phyloP scores from a whole-genome alignment of 2,329 filamentous ascomycete genomes.

The Curvularia lunata region DNA sequence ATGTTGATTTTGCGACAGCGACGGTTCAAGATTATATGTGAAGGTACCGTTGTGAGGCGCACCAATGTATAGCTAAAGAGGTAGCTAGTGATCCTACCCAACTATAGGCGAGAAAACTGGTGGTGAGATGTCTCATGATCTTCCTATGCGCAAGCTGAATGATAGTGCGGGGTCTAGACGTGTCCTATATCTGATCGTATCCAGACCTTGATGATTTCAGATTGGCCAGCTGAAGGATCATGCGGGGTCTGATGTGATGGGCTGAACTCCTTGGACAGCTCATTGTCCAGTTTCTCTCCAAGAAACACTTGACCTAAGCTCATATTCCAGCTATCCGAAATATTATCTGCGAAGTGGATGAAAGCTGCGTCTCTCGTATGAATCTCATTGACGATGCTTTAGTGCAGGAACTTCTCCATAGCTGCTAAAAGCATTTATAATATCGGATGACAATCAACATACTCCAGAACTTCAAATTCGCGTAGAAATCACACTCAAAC shows the following conservation, averaged over 20 bases:
- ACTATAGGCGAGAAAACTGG: neutral
- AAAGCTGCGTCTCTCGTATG: no score
- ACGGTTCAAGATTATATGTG: neutral
- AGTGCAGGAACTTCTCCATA: no score
- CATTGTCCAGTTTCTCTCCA: no score
- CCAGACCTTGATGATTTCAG: neutral
- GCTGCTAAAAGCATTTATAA: no score
- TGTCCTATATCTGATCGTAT: neutral
- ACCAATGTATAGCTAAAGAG: neutral
- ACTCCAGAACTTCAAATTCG: no score
- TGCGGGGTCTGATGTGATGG: neutral
- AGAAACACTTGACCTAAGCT: no score
- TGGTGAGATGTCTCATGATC: neutral
- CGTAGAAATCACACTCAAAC: no score
- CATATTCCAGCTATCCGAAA: no score
- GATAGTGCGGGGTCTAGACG: neutral
- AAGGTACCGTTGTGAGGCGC: neutral
- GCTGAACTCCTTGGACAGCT: no score
- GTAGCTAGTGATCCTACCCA: neutral
- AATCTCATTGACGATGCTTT: no score
- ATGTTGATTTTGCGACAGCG: neutral
- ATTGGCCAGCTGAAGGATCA: neutral
- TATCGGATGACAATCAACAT: no score
- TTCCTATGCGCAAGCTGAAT: neutral
- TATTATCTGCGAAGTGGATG: no score